phyloP scores from a whole-genome alignment of 2,329 filamentous ascomycete genomes.

The Kalmusia sp. region DNA sequence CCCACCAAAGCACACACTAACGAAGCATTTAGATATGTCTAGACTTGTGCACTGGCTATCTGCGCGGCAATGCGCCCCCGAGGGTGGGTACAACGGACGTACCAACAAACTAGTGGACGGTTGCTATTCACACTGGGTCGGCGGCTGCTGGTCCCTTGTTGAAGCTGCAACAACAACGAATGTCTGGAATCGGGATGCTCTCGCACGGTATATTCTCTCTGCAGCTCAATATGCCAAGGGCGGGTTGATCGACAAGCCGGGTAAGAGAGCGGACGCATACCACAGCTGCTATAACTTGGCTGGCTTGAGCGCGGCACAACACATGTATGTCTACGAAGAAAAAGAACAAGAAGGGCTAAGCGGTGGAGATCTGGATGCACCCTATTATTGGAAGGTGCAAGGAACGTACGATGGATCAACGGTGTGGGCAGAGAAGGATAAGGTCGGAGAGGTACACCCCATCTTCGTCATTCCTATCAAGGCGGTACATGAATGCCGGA shows the following conservation, averaged over 20 bases:
- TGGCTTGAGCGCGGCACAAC: slow-evolving; percentile 82
- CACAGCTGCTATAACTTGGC: slow-evolving; percentile 92
- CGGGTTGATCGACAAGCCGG: slow-evolving; percentile 91
- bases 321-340: slow-evolving; percentile 61
- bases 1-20: slow-evolving; percentile 75
- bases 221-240: slow-evolving; percentile 84
- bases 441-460: slow-evolving; percentile 76
- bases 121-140: slow-evolving; percentile 98
- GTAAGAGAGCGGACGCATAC: slow-evolving; percentile 86
- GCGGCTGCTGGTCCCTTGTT: slow-evolving; percentile 90
- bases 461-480: slow-evolving; percentile 83
- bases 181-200: slow-evolving; percentile 83
- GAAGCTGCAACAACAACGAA: slow-evolving; percentile 69
- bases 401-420: slow-evolving; percentile 58
- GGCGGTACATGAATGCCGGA: slow-evolving; percentile 68
- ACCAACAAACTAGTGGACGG: slow-evolving; percentile 98
- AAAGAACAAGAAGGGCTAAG: slow-evolving; percentile 38
- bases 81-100: slow-evolving; percentile 90
- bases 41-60: slow-evolving; percentile 87
- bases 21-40: slow-evolving; percentile 78
- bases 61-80: slow-evolving; percentile 85
- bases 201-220: slow-evolving; percentile 87
- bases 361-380: slow-evolving; percentile 41
- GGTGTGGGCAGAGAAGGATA: slow-evolving; percentile 74
- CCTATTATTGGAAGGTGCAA: slow-evolving; percentile 54